Base-by-base conservation (phyloP, 1,284 basidiomycete species). In the Sphaerobolus stellatus region DNA sequence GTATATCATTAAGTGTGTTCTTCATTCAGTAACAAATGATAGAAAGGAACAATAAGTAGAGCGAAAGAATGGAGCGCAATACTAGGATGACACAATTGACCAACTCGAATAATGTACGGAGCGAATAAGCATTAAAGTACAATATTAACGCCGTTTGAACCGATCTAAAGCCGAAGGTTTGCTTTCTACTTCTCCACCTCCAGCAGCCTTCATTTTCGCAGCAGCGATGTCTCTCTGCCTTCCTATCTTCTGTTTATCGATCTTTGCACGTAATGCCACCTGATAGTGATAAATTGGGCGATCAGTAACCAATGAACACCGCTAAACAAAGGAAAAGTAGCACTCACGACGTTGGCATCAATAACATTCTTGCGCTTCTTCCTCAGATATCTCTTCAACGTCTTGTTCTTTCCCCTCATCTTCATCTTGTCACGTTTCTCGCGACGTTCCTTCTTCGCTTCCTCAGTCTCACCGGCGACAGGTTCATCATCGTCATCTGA, bases 341-440 rank as follows among this genome's bases (percentile, higher is more conserved):
- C 48, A 78, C 86, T 64, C 64, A 95, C 92, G 53, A 88, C 83
- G 47, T 84, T 80, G 25, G 92, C 90, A 68, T 96, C 93, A 60
- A 97, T 82, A 53, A 97, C 90, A 64, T 97, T 96, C 77, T 94
- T 94, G 67, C 91, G 83, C 70, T 94, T 89, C 74, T 94, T 94
- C 61, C 89, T 80, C 56, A 96, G 69, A 68, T 84, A 88, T 50
- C 81, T 52, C 29, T 61, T 62, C 43, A 57, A 58, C 28, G 52
- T 50, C 59, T 45, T 52, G 54, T 53, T 54, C 25, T 38, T 44
- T 36, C 46, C 55, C 48, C 31, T 53, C 62, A 30, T 61, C 60
- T 30, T 56, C 61, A 31, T 57, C 65, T 30, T 63, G 69, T 29
- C 63, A 67, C 7, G 70, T 76, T 36, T 56, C 60, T 62, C 25